These are phyloP conservation scores for Paxillus involutus DNA, from an alignment of 768 basidiomycete species.

Conservation along the genomic window DNA sequence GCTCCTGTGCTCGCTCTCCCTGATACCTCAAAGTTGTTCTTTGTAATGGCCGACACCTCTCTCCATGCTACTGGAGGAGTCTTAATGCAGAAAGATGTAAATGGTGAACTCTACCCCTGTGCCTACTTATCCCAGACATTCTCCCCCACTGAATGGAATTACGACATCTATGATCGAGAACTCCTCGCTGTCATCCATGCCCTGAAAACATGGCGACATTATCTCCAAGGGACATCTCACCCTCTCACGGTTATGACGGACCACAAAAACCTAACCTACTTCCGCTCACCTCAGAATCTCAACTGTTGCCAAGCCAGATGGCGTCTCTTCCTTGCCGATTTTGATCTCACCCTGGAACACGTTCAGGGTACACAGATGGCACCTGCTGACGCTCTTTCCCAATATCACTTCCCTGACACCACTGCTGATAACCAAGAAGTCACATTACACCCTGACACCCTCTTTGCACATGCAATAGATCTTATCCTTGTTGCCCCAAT, in stretches of 20 bases:
- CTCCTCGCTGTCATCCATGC: not conserved
- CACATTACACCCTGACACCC: constrained; percentile 18
- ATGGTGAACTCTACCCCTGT: not conserved
- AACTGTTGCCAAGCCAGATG: no score
- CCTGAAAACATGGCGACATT: constrained; percentile 21
- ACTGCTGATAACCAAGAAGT: no score
- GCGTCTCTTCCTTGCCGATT: no score
- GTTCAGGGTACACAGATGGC: not conserved
- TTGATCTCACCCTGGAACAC: not conserved
- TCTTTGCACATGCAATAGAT: no score
- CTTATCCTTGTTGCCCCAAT: no score
- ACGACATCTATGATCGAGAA: constrained; percentile 42
- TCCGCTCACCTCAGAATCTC: not conserved
- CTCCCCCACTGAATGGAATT: constrained; percentile 39
- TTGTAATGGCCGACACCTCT: constrained; percentile 1
- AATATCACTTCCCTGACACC: no score
- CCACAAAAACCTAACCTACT: constrained; percentile 19
- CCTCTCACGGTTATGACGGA: constrained; percentile 34
- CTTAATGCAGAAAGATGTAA: not conserved
- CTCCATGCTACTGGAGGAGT: not conserved
- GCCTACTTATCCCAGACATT: not conserved
- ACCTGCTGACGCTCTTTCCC: no score
- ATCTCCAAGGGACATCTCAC: constrained; percentile 31
- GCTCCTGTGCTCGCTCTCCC: not conserved
- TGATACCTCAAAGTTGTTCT: constrained; percentile 7